These are phyloP conservation scores for Gentiana macrophylla DNA, from an alignment of 257 asterid species.

Conservation along the genomic window DNA sequence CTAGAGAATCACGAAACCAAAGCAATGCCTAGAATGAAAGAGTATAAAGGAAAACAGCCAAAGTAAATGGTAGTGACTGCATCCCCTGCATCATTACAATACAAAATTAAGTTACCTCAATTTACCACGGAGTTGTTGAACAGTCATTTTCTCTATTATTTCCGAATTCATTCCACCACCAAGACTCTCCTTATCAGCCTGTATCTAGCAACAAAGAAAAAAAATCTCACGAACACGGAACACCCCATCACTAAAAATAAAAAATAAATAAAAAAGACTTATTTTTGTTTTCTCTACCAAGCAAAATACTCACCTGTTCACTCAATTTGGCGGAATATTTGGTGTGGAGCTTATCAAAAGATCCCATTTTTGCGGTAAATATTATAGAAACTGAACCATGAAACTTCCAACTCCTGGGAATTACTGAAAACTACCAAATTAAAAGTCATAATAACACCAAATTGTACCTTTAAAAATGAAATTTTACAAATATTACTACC, in stretches of 20 bases:
- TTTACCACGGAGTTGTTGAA: conserved; percentile 53
- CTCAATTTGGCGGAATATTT: conserved; percentile 22
- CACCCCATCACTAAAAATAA: no score
- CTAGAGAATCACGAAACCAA: no score
- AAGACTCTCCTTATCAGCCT: conserved; percentile 16
- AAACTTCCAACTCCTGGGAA: conserved; percentile 20
- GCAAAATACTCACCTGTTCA: conserved; percentile 1
- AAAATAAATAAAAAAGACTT: no score
- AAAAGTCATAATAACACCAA: not conserved
- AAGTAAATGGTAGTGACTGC: no score
- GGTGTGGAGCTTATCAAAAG: conserved; percentile 27
- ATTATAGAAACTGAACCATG: conserved; percentile 12
- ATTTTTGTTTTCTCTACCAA: no score
- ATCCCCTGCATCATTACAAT: no score
- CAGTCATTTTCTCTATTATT: conserved; percentile 46
- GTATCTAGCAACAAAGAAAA: not conserved
- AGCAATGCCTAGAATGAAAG: no score
- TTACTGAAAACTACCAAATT: conserved; percentile 24
- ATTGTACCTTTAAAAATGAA: no score
- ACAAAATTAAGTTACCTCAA: conserved; percentile 32
- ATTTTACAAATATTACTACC: conserved; percentile 11
- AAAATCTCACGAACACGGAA: no score
- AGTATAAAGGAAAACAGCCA: no score
- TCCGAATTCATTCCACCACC: conserved; percentile 25
- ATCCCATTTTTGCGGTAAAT: conserved; percentile 30